Evolutionary conservation across 2,329 filamentous ascomycete genomes (phyloP), one percentile per base, ranked within the genome.

Genomic region (Blastomyces gilchristii): DNA sequence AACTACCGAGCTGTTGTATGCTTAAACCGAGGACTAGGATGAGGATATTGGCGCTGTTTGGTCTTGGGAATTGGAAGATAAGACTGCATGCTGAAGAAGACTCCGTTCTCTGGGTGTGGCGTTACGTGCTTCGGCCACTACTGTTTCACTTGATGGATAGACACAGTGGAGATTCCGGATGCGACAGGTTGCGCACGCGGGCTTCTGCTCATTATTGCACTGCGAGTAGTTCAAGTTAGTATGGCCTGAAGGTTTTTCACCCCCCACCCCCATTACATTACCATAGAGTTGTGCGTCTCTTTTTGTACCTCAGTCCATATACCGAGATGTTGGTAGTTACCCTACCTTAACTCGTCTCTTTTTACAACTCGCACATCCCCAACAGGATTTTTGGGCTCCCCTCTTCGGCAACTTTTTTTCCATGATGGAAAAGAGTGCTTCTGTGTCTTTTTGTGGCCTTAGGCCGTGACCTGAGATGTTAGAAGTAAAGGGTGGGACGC

Each of bases 161-260:
- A 9, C n/a, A 39, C 43, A 49, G 12, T 28, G 22, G 6, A 64
- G 64, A 9, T 54, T 61, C 37, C 64, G 41, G 39, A 56, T 25
- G 34, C 53, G 58, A 45, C 65, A 67, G 25, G 53, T 57, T n/a
- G 22, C 57, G 39, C 64, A 67, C 4, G 60, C 60, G 4, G 65
- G 65, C 7, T 62, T 62, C 14, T 43, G 41, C 37, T 67, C 64
- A 14, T 58, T 28, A n/a, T n/a, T n/a, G 43, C 65, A 67, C 54
- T 57, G 39, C 3, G n/a, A 25, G 14, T 8, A 25, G 34, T 37
- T 22, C 49, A 14, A 31, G 12, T 52, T 31, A 52, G 49, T 25
- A 52, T 16, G 25, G 22, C 28, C 49, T 50, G n/a, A 14, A 12
- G 12, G 9, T 18, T 52, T 31, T 4, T 31, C 28, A 11, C 9